These are phyloP conservation scores for Taiozyma sp. DNA, from an alignment of 1,139 yeast genomes.

Conservation along the genomic window DNA sequence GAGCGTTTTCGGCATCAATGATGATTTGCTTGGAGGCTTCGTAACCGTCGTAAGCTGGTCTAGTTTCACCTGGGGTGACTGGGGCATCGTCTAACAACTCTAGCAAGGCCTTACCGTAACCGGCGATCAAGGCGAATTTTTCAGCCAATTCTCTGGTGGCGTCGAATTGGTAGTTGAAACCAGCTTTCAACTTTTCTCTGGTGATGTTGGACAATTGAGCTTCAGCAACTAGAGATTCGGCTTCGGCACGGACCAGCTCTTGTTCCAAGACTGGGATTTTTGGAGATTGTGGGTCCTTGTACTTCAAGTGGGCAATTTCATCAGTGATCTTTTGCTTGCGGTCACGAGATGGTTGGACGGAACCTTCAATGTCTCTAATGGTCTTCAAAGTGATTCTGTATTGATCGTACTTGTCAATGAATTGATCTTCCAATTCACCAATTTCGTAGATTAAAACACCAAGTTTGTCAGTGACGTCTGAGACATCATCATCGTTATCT, in stretches of 20 bases:
- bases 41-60: constrained; percentile 85
- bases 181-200: constrained; percentile 82
- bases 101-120: constrained; percentile 82
- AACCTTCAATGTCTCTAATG: constrained; percentile 79
- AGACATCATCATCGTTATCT: constrained; percentile 77
- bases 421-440: constrained; percentile 86
- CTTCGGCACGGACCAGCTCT: constrained; percentile 87
- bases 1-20: constrained; percentile 79
- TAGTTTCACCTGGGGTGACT: constrained; percentile 88
- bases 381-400: constrained; percentile 79
- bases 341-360: constrained; percentile 85
- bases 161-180: constrained; percentile 80
- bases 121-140: constrained; percentile 81
- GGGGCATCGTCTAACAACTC: constrained; percentile 82
- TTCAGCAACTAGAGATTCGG: constrained; percentile 86
- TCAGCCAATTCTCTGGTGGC: constrained; percentile 80
- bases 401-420: constrained; percentile 82
- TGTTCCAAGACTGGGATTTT: constrained; percentile 80
- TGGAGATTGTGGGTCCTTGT: constrained; percentile 82
- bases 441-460: constrained; percentile 79
- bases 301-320: constrained; percentile 76
- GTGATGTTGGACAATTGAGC: constrained; percentile 86
- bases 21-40: constrained; percentile 85
- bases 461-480: constrained; percentile 81
- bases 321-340: constrained; percentile 84